A percentile compares a stretch with the other conserved stretches of the same genome.
phyloP scores from a whole-genome alignment of 495 filamentous ascomycete genomes.

The Penicillium bovifimosum region DNA sequence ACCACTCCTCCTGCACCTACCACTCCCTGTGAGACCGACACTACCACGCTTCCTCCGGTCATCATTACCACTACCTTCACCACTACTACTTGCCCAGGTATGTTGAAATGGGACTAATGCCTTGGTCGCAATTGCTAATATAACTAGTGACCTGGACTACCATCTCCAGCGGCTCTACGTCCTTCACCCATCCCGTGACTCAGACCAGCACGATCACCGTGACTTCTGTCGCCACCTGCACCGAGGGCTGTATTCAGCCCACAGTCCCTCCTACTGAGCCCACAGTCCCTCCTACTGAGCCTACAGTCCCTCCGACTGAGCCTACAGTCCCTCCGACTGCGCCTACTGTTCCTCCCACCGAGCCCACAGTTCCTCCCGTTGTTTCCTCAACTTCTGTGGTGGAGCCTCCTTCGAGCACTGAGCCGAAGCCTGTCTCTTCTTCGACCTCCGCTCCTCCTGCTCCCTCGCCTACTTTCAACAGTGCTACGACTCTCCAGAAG shows the following conservation, averaged over 20 bases:
- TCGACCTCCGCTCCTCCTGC: constrained; percentile 10
- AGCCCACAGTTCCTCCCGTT: not conserved
- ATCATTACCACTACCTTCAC: constrained; percentile 16
- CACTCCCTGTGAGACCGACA: constrained; percentile 9
- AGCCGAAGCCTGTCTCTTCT: not conserved
- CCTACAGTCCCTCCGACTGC: too few relatives aligned
- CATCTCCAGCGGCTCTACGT: constrained; percentile 21
- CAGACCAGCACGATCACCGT: constrained; percentile 21
- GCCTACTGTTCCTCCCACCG: constrained; percentile 8
- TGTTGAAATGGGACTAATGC: not conserved
- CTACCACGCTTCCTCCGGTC: constrained; percentile 6
- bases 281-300: not conserved
- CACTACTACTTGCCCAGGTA: constrained; percentile 26
- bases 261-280: constrained; percentile 6
- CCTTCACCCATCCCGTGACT: constrained; percentile 25
- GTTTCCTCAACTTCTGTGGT: not conserved
- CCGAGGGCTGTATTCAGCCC: constrained; percentile 13
- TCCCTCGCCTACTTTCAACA: constrained; percentile 17
- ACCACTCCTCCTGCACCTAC: not conserved
- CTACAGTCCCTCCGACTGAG: not conserved
- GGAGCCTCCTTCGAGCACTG: not conserved
- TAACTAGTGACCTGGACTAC: constrained; percentile 20
- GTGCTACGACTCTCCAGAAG: constrained; percentile 19
- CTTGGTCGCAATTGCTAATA: constrained; percentile 3
- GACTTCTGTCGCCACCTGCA: constrained; percentile 22